phyloP scores from a whole-genome alignment of 345 rosid species.

The Corchorus olitorius region DNA sequence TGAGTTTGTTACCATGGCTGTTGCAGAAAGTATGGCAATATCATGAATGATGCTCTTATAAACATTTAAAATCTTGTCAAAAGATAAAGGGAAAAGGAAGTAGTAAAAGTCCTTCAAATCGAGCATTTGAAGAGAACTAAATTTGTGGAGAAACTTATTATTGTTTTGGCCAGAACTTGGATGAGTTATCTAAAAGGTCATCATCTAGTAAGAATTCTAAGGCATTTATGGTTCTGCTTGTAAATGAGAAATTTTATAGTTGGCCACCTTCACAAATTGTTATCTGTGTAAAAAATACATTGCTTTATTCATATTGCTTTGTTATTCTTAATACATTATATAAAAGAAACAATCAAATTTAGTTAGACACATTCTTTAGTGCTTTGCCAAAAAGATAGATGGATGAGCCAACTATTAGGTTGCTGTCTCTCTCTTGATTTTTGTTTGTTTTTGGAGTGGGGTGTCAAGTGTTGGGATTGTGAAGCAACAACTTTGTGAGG shows the following conservation, averaged over 20 bases:
- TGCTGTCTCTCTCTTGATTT: not conserved
- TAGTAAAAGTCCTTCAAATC: not conserved
- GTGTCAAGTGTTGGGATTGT: not conserved
- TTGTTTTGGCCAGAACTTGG: not conserved
- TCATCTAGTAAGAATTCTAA: not conserved
- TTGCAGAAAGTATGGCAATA: not conserved
- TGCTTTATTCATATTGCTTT: not conserved
- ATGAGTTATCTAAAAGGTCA: not conserved
- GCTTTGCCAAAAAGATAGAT: constrained; percentile 11
- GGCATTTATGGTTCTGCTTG: not conserved
- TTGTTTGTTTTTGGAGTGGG: not conserved
- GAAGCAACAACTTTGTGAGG: not conserved
- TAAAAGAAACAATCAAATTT: not conserved
- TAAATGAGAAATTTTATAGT: not conserved
- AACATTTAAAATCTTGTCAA: not conserved
- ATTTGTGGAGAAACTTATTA: constrained; percentile 2
- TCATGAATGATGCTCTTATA: not conserved
- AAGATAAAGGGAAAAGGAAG: no score
- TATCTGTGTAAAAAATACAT: not conserved
- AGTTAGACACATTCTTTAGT: not conserved
- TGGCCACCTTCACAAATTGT: not conserved
- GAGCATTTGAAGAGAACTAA: not conserved
- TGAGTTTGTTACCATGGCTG: not conserved
- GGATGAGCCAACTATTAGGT: not conserved
- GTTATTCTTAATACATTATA: not conserved